A percentile compares a stretch with the other conserved stretches of the same genome.
These are phyloP conservation scores for Penicillium sp. DNA, from an alignment of 2,329 filamentous ascomycete species.

Conservation along the genomic window DNA sequence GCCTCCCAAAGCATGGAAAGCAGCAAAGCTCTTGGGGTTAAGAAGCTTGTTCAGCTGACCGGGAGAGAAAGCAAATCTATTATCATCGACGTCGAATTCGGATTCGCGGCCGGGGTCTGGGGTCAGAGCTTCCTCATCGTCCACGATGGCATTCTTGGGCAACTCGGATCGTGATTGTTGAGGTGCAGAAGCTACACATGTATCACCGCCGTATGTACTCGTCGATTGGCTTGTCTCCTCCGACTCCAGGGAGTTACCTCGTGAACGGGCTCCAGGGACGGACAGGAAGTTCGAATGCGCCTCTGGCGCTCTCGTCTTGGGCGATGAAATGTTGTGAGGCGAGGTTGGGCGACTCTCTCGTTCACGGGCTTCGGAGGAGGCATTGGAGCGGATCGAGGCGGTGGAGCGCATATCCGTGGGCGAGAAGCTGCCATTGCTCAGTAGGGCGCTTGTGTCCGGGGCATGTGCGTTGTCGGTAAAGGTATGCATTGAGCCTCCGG, in stretches of 20 bases:
- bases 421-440: slow-evolving; percentile 36
- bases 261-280: slow-evolving; percentile 62
- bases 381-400: slow-evolving; percentile 54
- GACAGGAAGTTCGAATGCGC: slow-evolving; percentile 58
- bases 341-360: slow-evolving; percentile 61
- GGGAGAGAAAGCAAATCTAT: slow-evolving; percentile 70
- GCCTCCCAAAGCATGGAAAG: slow-evolving; percentile 74
- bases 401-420: slow-evolving; percentile 53
- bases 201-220: slow-evolving; percentile 54
- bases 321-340: slow-evolving; percentile 67
- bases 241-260: slow-evolving; percentile 65
- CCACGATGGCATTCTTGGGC: slow-evolving; percentile 52
- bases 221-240: slow-evolving; percentile 56
- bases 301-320: slow-evolving; percentile 54
- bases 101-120: slow-evolving; percentile 71
- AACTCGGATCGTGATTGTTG: slow-evolving; percentile 45
- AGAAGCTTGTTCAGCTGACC: slow-evolving; percentile 74
- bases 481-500: slow-evolving; percentile 39
- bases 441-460: slow-evolving; percentile 29
- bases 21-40: slow-evolving; percentile 74
- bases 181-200: slow-evolving; percentile 49
- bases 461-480: slow-evolving; percentile 38
- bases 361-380: slow-evolving; percentile 58
- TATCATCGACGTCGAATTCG: slow-evolving; percentile 66
- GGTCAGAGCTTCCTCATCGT: slow-evolving; percentile 61